phyloP scores from a whole-genome alignment of 1,284 basidiomycete genomes.

The Anthracocystis setariae region DNA sequence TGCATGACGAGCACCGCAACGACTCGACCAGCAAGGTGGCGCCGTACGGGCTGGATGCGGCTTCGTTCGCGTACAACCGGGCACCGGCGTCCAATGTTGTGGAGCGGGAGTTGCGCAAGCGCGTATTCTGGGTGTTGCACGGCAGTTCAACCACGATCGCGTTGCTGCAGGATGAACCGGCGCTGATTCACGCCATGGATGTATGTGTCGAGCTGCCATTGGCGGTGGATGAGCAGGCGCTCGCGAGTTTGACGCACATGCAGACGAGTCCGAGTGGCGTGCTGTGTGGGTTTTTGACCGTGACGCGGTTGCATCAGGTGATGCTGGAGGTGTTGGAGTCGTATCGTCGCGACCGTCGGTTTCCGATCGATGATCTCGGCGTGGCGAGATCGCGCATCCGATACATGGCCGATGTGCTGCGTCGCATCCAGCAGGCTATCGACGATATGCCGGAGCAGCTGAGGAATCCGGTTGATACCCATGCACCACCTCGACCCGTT shows the following conservation, averaged over 20 bases:
- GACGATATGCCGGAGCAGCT: constrained; percentile 50
- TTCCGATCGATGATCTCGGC: constrained; percentile 35
- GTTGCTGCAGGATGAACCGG: constrained; percentile 50
- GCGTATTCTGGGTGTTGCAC: constrained; percentile 50
- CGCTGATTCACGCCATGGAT: constrained; percentile 47
- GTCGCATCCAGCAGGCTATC: constrained; percentile 22
- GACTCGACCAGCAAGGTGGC: constrained; percentile 8
- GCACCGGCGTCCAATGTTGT: constrained; percentile 29
- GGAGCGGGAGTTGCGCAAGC: constrained; percentile 47
- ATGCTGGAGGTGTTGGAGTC: constrained; percentile 50
- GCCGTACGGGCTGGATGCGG: constrained; percentile 18
- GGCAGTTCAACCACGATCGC: constrained; percentile 55
- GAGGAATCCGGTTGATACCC: constrained; percentile 28
- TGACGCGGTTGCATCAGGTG: constrained; percentile 47
- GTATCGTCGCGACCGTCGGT: constrained; percentile 40
- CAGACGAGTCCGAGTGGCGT: constrained; percentile 31
- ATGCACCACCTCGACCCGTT: constrained; percentile 27
- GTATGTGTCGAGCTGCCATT: constrained; percentile 47
- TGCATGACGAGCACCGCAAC: constrained; percentile 49
- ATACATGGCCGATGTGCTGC: constrained; percentile 32
- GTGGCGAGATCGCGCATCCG: constrained; percentile 23
- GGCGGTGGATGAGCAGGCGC: constrained; percentile 49
- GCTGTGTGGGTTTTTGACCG: constrained; percentile 45
- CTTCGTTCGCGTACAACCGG: constrained; percentile 20
- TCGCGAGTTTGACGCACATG: constrained; percentile 18